Percentiles rank a stretch among this genome's conserved stretches.
Conservation (phyloP, 1,284 basidiomycete species). For the Cutaneotrichosporon sp. region DNA sequence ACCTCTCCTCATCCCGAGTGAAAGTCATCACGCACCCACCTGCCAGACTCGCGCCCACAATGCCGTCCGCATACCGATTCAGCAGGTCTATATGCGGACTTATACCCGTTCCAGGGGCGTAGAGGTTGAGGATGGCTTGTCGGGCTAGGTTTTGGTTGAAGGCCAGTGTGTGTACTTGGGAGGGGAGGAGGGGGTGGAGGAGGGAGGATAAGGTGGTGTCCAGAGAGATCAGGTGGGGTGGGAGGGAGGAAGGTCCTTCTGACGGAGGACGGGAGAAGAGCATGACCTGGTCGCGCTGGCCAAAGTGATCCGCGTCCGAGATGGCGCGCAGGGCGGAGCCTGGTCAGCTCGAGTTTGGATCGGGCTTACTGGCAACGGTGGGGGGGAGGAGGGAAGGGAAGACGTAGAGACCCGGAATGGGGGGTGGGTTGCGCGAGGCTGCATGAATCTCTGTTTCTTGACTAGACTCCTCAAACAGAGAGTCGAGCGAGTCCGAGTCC, state of each 20-base stretch:
- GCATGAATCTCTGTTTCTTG: background rate
- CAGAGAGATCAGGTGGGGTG: conserved; percentile 28
- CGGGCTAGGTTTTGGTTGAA: conserved; percentile 39
- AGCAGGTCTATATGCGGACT: conserved; percentile 55
- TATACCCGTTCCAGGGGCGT: conserved; percentile 54
- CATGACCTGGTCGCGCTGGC: conserved; percentile 51
- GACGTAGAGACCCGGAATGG: conserved; percentile 24
- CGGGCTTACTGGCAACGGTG: conserved; percentile 17
- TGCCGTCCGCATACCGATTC: conserved; percentile 53
- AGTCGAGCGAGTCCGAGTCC: conserved; percentile 12
- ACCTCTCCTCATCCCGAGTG: background rate
- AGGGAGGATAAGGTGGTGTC: conserved; percentile 22
- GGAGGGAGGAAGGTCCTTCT: conserved; percentile 22
- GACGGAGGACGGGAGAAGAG: conserved; percentile 36
- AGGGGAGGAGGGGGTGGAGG: conserved; percentile 22
- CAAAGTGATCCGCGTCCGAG: conserved; percentile 43
- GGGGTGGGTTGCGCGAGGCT: conserved; percentile 12
- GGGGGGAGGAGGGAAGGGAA: conserved; percentile 22
- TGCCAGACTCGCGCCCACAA: conserved; percentile 45
- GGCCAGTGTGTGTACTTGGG: conserved; percentile 7
- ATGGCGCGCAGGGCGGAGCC: conserved; percentile 31
- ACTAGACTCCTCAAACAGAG: conserved; percentile 21
- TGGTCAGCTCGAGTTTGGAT: conserved; percentile 10
- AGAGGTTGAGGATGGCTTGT: conserved; percentile 56
- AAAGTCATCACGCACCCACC: conserved; percentile 48